These are phyloP conservation scores for Parietichytrium sp. DNA, from an alignment of 108 stramenopile genomes.

Conservation along the genomic window DNA sequence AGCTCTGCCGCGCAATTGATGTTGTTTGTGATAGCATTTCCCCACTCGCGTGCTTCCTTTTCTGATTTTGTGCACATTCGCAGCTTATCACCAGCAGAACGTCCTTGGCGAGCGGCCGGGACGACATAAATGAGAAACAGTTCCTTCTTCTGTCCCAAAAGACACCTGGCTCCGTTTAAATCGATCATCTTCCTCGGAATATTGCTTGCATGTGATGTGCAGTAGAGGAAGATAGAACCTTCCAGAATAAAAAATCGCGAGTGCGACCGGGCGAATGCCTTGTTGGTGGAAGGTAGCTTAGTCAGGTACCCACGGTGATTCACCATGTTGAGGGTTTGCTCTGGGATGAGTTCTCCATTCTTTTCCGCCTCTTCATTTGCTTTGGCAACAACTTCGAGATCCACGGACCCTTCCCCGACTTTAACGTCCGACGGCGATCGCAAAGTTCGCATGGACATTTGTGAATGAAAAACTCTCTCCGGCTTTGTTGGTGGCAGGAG, in stretches of 20 bases:
- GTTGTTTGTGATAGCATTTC: not conserved
- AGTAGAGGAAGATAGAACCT: constrained; percentile 3
- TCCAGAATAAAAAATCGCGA: constrained; percentile 30
- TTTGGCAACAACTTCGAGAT: not conserved
- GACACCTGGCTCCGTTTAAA: not conserved
- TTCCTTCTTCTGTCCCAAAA: not conserved
- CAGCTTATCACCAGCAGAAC: no score
- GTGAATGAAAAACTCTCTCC: not conserved
- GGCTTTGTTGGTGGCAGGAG: constrained; percentile 21
- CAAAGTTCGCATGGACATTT: constrained; percentile 29
- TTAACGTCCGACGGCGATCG: not conserved
- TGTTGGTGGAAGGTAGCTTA: not conserved
- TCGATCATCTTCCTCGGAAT: not conserved
- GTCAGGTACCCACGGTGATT: not conserved
- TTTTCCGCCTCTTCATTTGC: not conserved
- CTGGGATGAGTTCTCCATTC: no score
- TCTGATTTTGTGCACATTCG: constrained; percentile 29
- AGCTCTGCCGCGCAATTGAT: constrained; percentile 6
- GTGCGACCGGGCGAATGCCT: not conserved
- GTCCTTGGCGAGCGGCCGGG: not conserved
- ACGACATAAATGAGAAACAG: not conserved
- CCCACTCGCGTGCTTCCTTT: constrained; percentile 22
- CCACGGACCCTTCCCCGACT: not conserved
- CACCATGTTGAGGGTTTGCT: constrained; percentile 10
- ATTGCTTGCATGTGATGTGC: not conserved